phyloP scores from a whole-genome alignment of 1,284 basidiomycete species.

The Neolentinus lepideus region DNA sequence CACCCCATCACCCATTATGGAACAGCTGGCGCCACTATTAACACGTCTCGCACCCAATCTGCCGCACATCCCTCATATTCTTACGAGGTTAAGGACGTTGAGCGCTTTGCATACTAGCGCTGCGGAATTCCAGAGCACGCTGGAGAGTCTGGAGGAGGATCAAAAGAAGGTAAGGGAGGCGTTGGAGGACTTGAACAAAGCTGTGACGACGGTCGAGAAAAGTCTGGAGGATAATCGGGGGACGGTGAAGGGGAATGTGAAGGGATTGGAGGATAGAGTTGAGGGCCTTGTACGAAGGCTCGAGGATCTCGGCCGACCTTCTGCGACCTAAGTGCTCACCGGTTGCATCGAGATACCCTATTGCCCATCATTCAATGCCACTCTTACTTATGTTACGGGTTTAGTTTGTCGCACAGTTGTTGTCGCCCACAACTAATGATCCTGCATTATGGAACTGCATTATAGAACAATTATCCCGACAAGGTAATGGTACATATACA shows the following conservation, averaged over 20 bases:
- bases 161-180: slow-evolving; percentile 56
- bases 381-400: background rate
- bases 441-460: background rate
- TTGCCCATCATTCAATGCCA: background rate
- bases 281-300: slow-evolving; percentile 45
- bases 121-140: slow-evolving; percentile 63
- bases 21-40: slow-evolving; percentile 69
- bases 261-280: slow-evolving; percentile 61
- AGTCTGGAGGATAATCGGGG: slow-evolving; percentile 74
- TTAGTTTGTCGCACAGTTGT: background rate
- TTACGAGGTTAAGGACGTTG: slow-evolving; percentile 81
- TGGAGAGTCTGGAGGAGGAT: slow-evolving; percentile 68
- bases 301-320: slow-evolving; percentile 25
- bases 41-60: slow-evolving; percentile 81
- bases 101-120: slow-evolving; percentile 80
- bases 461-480: background rate
- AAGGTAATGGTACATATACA: background rate
- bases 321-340: background rate
- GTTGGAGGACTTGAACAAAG: slow-evolving; percentile 59
- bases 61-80: slow-evolving; percentile 88
- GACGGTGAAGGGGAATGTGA: slow-evolving; percentile 67
- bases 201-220: slow-evolving; percentile 65
- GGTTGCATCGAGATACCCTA: background rate
- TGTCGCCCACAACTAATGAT: background rate
- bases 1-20: slow-evolving; percentile 20